Conservation (phyloP, 108 stramenopile genomes). For the Bacterosira constricta region DNA sequence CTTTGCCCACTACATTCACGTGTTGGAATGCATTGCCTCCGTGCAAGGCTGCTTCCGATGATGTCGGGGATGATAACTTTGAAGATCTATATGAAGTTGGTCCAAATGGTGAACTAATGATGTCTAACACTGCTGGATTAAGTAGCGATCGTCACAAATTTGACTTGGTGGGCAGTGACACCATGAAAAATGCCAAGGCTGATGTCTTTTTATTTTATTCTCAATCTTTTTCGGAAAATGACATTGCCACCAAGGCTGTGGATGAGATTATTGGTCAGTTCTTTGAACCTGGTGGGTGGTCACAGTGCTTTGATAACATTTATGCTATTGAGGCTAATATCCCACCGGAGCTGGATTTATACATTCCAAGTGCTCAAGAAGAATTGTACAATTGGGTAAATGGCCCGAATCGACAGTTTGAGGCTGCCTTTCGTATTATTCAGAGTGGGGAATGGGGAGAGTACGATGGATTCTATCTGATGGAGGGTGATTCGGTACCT, state of each 20-base stretch:
- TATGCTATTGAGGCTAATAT: constrained; percentile 72
- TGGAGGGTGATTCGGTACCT: constrained; percentile 76
- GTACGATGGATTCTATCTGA: constrained; percentile 71
- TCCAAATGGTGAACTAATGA: constrained; percentile 19
- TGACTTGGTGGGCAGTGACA: constrained; percentile 54
- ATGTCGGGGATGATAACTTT: constrained; percentile 52
- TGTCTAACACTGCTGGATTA: neutral
- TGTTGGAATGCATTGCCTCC: constrained; percentile 65
- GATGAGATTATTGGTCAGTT: constrained; percentile 66
- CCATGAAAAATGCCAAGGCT: constrained; percentile 53
- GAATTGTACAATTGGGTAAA: constrained; percentile 78
- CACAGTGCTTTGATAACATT: constrained; percentile 66
- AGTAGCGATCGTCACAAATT: constrained; percentile 28
- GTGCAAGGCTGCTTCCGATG: constrained; percentile 56
- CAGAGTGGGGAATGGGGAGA: constrained; percentile 68
- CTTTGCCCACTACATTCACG: constrained; percentile 59
- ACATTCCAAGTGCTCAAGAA: constrained; percentile 13
- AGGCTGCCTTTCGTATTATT: constrained; percentile 67
- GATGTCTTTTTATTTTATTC: constrained; percentile 77
- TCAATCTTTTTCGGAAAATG: constrained; percentile 63
- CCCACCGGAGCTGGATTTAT: constrained; percentile 36
- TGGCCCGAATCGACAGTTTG: constrained; percentile 77
- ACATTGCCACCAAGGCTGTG: constrained; percentile 60
- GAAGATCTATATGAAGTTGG: constrained; percentile 22
- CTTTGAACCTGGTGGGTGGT: constrained; percentile 67